phyloP scores from a whole-genome alignment of 2,329 filamentous ascomycete genomes.

The Pestalotiopsis sp. region DNA sequence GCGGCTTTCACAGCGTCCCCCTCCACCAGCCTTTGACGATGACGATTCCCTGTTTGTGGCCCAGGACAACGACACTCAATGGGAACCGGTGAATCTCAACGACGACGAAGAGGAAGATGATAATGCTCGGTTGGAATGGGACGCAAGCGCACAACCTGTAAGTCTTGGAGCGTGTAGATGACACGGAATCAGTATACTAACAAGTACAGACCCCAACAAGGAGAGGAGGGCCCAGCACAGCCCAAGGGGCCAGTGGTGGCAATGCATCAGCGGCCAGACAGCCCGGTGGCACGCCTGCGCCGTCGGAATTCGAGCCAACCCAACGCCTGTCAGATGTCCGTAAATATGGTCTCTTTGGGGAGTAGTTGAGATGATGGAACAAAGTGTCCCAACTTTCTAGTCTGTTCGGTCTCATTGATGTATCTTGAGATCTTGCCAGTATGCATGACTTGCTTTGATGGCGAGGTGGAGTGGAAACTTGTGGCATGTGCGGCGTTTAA shows the following conservation, averaged over 20 bases:
- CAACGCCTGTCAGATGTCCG: constrained; percentile 72
- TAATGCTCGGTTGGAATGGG: constrained; percentile 73
- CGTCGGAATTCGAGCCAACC: constrained; percentile 65
- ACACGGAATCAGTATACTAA: neutral
- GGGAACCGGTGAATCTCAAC: constrained; percentile 68
- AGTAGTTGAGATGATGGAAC: constrained; percentile 20
- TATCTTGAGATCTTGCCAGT: neutral
- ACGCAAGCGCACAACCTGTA: constrained; percentile 67
- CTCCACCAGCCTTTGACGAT: constrained; percentile 59
- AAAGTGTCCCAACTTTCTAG: neutral
- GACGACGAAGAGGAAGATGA: constrained; percentile 66
- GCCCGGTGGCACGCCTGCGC: neutral
- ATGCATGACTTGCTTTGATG: neutral
- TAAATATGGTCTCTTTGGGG: constrained; percentile 44
- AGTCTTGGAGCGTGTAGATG: constrained; percentile 27
- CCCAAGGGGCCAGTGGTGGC: constrained; percentile 27
- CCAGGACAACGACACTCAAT: constrained; percentile 68
- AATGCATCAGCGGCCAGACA: constrained; percentile 13
- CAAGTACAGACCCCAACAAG: constrained; percentile 41
- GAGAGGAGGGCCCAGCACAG: constrained; percentile 43
- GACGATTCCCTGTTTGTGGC: constrained; percentile 73
- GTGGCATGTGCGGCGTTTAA: neutral
- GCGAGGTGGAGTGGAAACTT: too few species aligned
- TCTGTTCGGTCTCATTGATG: neutral
- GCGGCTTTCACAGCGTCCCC: constrained; percentile 56